Evolutionary conservation across 805 yeast species (phyloP), one percentile per base, ranked within the genome.

Genomic region (Candida suzukii): DNA sequence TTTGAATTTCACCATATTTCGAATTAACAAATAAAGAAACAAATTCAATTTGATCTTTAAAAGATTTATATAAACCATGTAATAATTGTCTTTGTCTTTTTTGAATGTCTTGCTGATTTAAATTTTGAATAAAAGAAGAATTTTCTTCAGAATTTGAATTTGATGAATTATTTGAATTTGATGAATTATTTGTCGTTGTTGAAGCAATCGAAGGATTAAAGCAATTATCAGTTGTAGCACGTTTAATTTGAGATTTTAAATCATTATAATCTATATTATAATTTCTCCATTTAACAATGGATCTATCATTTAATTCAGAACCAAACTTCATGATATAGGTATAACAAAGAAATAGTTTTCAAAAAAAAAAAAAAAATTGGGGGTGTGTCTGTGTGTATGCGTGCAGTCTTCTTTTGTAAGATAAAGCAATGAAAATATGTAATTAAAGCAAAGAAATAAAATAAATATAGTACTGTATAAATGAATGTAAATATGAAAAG

Each of bases 271-370:
- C 88, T 32, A 90, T 70, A 59, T 90, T 88, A 61, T 86, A 82
- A 46, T 76, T 74, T 52, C 75, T 74, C 97, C 98, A 90, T 64
- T 86, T 93, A 2, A 90, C 88, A 20, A 88, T 83, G 12, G 95
- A 83, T 50, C 87, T 71, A 48, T 76, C 78, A 40, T 74, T 67
- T 19, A 90, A 70, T 53, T 83, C 88, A 33, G 76, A 70, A 39
- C 96, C 96, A 60, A 88, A 90, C 63, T 88, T 91, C 98, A 90
- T 90, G 5, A 7, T 22, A 31, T 10, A 31, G n/a, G n/a, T n/a
- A n/a, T n/a, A n/a, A n/a, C n/a, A n/a, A n/a, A n/a, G n/a, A n/a
- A n/a, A n/a, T n/a, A n/a, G n/a, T n/a, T n/a, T n/a, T n/a, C n/a
- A n/a, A n/a, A n/a, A n/a, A n/a, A n/a, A n/a, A n/a, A n/a, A n/a